These are phyloP conservation scores for Myxozyma vanderwaltii DNA, from an alignment of 805 yeast species.

Conservation along the genomic window DNA sequence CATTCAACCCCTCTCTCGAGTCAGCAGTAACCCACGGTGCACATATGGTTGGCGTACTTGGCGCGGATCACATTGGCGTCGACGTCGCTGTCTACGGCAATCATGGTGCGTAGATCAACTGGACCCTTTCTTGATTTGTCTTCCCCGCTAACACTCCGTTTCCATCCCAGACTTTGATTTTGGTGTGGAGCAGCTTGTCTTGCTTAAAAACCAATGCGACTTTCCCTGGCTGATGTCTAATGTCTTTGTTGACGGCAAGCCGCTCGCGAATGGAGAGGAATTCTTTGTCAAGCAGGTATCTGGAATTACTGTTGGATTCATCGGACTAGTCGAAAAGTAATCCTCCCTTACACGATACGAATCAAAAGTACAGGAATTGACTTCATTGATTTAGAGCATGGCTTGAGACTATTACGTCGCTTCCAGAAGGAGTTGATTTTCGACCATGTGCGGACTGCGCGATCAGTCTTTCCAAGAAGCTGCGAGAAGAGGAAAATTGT, in stretches of 20 bases:
- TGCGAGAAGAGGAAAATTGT: constrained; percentile 29
- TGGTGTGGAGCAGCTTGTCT: constrained; percentile 32
- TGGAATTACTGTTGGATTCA: constrained; percentile 30
- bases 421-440: constrained; percentile 30
- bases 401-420: constrained; percentile 32
- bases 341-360: too few species aligned
- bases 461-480: constrained; percentile 8
- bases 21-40: constrained; percentile 32
- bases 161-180: constrained; percentile 35
- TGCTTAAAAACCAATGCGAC: constrained; percentile 24
- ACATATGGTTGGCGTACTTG: constrained; percentile 33
- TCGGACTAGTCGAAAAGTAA: constrained; percentile 34
- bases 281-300: constrained; percentile 18
- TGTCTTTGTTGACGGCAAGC: constrained; percentile 17
- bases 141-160: too few species aligned
- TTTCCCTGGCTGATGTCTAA: constrained; percentile 36
- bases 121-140: too few species aligned
- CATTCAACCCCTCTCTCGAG: constrained; percentile 35
- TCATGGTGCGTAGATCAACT: constrained; percentile 32
- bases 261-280: constrained; percentile 27
- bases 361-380: background rate
- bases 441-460: constrained; percentile 27
- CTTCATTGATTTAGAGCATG: constrained; percentile 29
- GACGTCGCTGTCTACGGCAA: constrained; percentile 36
- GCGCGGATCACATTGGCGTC: constrained; percentile 24